phyloP scores from a whole-genome alignment of 2,329 filamentous ascomycete species.

The Cryphonectria japonica region DNA sequence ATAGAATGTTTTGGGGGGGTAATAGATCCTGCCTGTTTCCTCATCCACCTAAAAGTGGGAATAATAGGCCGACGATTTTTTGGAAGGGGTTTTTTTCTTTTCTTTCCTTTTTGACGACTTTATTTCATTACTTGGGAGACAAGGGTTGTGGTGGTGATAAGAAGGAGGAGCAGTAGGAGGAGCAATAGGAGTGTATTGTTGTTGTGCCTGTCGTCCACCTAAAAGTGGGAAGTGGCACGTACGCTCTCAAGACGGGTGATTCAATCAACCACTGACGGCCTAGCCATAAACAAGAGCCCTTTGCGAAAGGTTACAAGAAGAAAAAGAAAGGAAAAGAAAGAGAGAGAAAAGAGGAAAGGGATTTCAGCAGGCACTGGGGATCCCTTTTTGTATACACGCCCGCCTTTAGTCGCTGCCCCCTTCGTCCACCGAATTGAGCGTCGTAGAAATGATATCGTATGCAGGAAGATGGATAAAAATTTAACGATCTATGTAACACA shows the following conservation, averaged over 20 bases:
- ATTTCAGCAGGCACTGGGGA: not conserved
- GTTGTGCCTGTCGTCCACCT: conserved; percentile 22
- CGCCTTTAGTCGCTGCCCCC: no score
- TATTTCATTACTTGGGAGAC: not conserved
- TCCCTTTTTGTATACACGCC: not conserved
- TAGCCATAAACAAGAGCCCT: not conserved
- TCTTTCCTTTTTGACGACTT: not conserved
- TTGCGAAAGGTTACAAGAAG: not conserved
- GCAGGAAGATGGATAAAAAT: not conserved
- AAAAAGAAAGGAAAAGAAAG: not conserved
- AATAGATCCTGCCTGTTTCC: not conserved
- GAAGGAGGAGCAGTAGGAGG: no score
- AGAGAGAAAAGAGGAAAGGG: no score
- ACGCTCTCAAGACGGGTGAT: not conserved
- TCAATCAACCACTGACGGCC: no score
- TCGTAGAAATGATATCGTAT: not conserved
- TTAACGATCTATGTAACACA: no score
- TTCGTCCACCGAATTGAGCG: not conserved
- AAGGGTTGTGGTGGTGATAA: not conserved
- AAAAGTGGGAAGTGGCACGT: conserved; percentile 23
- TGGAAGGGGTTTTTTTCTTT: not conserved
- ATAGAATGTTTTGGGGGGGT: no score
- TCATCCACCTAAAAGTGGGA: conserved; percentile 7
- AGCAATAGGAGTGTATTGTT: not conserved
- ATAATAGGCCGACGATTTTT: not conserved